These are phyloP conservation scores for Galerina sulciceps DNA, from an alignment of 768 basidiomycete species.

Conservation along the genomic window DNA sequence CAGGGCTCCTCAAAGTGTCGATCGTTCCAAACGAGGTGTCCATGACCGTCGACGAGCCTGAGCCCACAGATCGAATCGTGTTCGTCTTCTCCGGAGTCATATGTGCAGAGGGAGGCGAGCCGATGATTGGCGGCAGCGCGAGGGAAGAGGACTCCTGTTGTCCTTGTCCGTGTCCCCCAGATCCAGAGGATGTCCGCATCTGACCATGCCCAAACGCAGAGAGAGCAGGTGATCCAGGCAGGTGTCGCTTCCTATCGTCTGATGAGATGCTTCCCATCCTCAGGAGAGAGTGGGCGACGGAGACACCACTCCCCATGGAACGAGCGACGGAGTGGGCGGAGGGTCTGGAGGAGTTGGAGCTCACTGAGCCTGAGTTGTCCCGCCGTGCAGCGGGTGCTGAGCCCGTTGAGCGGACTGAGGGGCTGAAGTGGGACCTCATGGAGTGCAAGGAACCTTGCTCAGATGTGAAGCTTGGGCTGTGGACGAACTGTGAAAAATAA, in stretches of 20 bases:
- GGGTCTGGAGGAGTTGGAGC: slow-evolving; percentile 60
- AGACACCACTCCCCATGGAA: slow-evolving; percentile 21
- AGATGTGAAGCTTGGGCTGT: slow-evolving; percentile 48
- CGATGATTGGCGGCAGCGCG: slow-evolving; percentile 15
- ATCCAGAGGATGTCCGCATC: slow-evolving; percentile 10
- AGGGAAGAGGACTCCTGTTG: not conserved
- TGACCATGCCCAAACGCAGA: slow-evolving; percentile 50
- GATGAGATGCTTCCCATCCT: slow-evolving; percentile 60
- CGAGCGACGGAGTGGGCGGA: slow-evolving; percentile 45
- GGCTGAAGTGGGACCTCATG: slow-evolving; percentile 58
- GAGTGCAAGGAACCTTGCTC: slow-evolving; percentile 72
- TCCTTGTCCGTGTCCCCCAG: slow-evolving; percentile 15
- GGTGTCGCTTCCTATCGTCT: slow-evolving; percentile 44
- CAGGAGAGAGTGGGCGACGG: slow-evolving; percentile 40
- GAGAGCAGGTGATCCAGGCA: slow-evolving; percentile 46
- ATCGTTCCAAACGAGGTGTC: slow-evolving; percentile 20
- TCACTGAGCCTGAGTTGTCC: slow-evolving; percentile 43
- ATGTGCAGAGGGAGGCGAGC: slow-evolving; percentile 21
- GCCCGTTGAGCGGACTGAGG: slow-evolving; percentile 52
- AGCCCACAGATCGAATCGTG: slow-evolving; percentile 12
- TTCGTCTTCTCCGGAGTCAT: slow-evolving; percentile 15
- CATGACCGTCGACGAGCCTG: slow-evolving; percentile 21
- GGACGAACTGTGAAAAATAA: slow-evolving; percentile 39
- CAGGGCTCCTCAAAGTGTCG: not conserved
- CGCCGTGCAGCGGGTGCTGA: slow-evolving; percentile 56